Conservation (phyloP, 192 early-diverging fungal species). For the Gonapodya prolifera region DNA sequence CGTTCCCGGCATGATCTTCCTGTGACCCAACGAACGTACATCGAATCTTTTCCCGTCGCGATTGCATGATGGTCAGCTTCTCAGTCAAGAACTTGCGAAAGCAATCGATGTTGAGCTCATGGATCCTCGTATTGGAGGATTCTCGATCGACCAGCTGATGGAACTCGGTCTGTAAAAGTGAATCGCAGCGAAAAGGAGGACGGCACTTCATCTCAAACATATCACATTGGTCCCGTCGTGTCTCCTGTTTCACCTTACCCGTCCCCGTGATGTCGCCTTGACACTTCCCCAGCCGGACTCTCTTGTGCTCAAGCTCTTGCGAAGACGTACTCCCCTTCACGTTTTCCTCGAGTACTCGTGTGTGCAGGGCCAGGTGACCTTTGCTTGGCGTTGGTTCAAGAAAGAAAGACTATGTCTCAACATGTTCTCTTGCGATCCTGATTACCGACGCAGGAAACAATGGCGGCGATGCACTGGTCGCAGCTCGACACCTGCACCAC, state of each 20-base stretch:
- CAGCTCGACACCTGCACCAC: slow-evolving; percentile 77
- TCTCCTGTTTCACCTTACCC: background rate
- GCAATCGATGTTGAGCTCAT: slow-evolving; percentile 3
- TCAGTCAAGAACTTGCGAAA: background rate
- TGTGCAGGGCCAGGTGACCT: slow-evolving; percentile 21
- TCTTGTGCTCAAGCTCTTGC: slow-evolving; percentile 77
- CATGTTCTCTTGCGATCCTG: background rate
- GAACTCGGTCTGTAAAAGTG: slow-evolving; percentile 29
- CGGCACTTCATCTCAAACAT: slow-evolving; percentile 5
- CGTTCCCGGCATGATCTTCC: background rate
- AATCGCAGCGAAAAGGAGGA: background rate
- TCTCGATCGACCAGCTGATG: slow-evolving; percentile 77
- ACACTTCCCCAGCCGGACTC: slow-evolving; percentile 56
- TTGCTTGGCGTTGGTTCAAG: slow-evolving; percentile 7
- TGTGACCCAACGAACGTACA: background rate
- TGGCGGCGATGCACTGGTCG: slow-evolving; percentile 92
- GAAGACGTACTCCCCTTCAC: slow-evolving; percentile 45
- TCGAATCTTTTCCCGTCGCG: background rate
- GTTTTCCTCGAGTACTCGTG: slow-evolving; percentile 41
- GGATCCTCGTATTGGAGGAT: slow-evolving; percentile 52
- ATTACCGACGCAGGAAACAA: slow-evolving; percentile 66
- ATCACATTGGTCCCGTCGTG: too few species aligned
- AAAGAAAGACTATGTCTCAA: background rate
- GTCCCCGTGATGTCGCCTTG: background rate
- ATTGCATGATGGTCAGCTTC: background rate